Evolutionary conservation across 2,329 filamentous ascomycete genomes (phyloP), one percentile per base, ranked within the genome.

Genomic region (Botryotinia globosa): DNA sequence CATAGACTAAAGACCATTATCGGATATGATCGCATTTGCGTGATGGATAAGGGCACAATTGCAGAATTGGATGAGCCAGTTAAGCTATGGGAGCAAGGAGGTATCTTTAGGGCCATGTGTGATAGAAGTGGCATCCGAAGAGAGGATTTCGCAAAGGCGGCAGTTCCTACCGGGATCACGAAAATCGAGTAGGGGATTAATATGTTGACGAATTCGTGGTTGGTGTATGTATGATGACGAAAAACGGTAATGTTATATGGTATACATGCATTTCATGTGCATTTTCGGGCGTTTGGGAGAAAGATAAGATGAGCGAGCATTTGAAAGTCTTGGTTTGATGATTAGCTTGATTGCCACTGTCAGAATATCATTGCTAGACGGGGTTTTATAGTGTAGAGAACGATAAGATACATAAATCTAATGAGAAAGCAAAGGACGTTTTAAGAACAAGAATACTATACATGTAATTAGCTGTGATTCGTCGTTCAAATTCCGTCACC

Each of bases 1-100:
- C 95, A 98, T 82, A 88, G 95, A 8, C 85, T 98, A 78, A 91
- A 93, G 79, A 98, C 96, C 1, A 97, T 99, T 75, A 91, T 98
- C 75, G 90, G 91, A 42, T 98, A 98, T 82, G 95, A 99, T 82
- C 90, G 95, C 64, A 97, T 99, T 80, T 95, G 94, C 79, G 96
- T 99, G 77, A 97, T 99, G 94, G 95, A 98, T 78, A 87, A 90
- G 62, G 96, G 96, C 0, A 83, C 84, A 25, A 98, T 99, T 79
- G 93, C 92, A 0, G 94, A 98, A 86, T 85, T 98, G 75, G 96
- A 92, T 79, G 87, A 88, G 22, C 96, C 96, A 3, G 80, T 91
- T 59, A 86, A 84, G 61, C 84, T 99, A 74, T 98, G 92, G 86
- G 87, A 90, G 73, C 83, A 85, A 64, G 89, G 87, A 16, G 92